Percentiles rank a stretch among this genome's conserved stretches.
Evolutionary conservation across 495 filamentous ascomycete genomes (phyloP).

Genomic region (Oidiodendron maius): DNA sequence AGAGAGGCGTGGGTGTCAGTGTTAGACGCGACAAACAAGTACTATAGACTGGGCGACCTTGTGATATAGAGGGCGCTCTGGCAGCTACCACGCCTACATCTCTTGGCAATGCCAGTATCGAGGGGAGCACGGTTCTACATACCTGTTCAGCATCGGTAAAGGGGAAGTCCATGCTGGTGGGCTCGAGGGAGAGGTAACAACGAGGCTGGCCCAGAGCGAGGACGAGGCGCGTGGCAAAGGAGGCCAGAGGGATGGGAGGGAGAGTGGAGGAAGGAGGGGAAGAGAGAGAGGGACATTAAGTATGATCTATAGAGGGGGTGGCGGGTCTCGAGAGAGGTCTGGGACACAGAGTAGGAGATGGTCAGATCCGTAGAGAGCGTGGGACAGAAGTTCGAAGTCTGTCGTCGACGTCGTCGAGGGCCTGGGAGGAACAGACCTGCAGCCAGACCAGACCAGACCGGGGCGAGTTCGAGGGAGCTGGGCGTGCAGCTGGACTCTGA

Average conservation of each 20-base stretch:
- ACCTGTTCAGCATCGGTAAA: conserved; percentile 21
- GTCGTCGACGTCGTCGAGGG: too few relatives aligned
- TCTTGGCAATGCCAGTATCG: too few relatives aligned
- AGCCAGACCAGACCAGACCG: too few relatives aligned
- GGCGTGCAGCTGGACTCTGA: too few relatives aligned
- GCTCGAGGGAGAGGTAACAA: conserved; percentile 6
- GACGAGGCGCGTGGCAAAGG: background rate
- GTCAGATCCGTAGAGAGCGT: conserved; percentile 16
- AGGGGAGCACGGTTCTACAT: too few relatives aligned
- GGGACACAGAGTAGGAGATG: too few relatives aligned
- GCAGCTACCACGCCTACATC: background rate
- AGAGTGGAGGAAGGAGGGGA: conserved; percentile 6
- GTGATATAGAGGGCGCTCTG: conserved; percentile 2
- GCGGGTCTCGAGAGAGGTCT: too few relatives aligned
- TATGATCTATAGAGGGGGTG: too few relatives aligned
- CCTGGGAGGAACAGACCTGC: too few relatives aligned
- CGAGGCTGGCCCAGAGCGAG: conserved; percentile 8
- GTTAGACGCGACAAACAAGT: conserved; percentile 10
- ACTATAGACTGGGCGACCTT: conserved; percentile 5
- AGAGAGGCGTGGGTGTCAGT: conserved; percentile 20
- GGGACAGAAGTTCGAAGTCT: too few relatives aligned
- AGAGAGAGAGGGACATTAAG: conserved; percentile 12
- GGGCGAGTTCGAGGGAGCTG: background rate
- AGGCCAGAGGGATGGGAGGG: conserved; percentile 1
- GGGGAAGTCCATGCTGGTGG: conserved; percentile 12